These are phyloP conservation scores for Serendipita vermifera DNA, from an alignment of 768 basidiomycete species.

Conservation along the genomic window DNA sequence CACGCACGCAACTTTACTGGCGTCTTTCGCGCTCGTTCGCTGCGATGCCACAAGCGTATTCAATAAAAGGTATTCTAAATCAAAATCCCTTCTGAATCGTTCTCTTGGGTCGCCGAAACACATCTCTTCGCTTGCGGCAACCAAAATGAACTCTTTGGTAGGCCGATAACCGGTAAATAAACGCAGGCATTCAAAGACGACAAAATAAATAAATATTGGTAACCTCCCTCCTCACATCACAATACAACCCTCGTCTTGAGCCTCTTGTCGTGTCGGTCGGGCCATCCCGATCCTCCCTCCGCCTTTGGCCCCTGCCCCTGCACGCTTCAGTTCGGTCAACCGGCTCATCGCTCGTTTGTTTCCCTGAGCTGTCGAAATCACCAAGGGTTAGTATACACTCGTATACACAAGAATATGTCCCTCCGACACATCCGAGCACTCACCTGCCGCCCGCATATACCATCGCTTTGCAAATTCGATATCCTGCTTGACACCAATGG, in stretches of 20 bases:
- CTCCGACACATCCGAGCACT: slow-evolving; percentile 21
- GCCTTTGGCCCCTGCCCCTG: slow-evolving; percentile 60
- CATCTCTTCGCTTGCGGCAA: no score
- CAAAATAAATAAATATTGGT: no score
- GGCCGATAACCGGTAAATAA: no score
- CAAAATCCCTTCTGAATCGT: no score
- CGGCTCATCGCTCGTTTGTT: slow-evolving; percentile 96
- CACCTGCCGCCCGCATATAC: slow-evolving; percentile 99
- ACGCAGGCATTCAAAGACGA: no score
- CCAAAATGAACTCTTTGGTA: no score
- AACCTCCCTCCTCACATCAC: slow-evolving; percentile 28
- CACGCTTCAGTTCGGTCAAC: slow-evolving; percentile 80
- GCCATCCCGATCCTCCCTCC: slow-evolving; percentile 58
- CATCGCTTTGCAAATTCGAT: slow-evolving; percentile 91
- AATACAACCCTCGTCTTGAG: slow-evolving; percentile 86
- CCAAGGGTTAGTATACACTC: neutral
- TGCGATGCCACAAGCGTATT: no score
- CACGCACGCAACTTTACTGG: no score
- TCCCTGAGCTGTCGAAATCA: slow-evolving; percentile 66
- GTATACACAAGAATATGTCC: neutral
- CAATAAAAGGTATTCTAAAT: no score
- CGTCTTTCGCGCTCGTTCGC: no score
- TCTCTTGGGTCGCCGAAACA: no score
- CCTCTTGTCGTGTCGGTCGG: slow-evolving; percentile 85
- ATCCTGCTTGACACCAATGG: slow-evolving; percentile 94